These are phyloP conservation scores for Heliamphora exappendiculata DNA, from an alignment of 148 eudicot species.

Conservation along the genomic window DNA sequence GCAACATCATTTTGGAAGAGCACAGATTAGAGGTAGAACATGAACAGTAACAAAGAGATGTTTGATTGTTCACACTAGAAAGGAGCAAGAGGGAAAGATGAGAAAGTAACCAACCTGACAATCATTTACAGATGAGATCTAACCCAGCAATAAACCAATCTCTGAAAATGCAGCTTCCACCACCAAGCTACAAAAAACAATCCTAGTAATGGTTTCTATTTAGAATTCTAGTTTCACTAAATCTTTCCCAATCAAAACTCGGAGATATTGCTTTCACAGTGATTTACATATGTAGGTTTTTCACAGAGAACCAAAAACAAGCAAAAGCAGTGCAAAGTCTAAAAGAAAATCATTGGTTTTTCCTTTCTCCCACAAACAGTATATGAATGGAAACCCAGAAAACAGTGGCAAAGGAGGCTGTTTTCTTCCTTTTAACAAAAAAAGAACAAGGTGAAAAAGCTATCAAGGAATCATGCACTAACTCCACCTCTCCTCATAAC, in stretches of 20 bases:
- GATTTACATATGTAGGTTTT: conserved; percentile 7
- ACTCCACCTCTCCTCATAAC: conserved; percentile 12
- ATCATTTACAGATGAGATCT: conserved; percentile 4
- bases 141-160: background rate
- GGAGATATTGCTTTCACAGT: conserved; percentile 2
- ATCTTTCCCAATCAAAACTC: conserved; percentile 5
- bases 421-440: conserved; percentile 8
- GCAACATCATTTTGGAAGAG: background rate
- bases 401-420: conserved; percentile 14
- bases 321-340: conserved; percentile 10
- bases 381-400: conserved; percentile 16
- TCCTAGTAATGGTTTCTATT: background rate
- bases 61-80: background rate
- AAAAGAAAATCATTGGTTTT: conserved; percentile 26
- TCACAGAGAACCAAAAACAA: conserved; percentile 40
- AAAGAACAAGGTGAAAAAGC: conserved; percentile 1
- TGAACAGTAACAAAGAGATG: background rate
- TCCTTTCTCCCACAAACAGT: conserved; percentile 32
- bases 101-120: conserved; percentile 21
- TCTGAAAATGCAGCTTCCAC: conserved; percentile 7
- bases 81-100: background rate
- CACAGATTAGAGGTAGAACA: background rate
- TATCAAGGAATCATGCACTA: background rate
- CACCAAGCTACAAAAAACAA: conserved; percentile 2
- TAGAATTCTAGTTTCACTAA: background rate